Percentiles rank a stretch among this genome's conserved stretches.
Conservation (phyloP, 768 basidiomycete genomes). For the Podaxis pistillaris region DNA sequence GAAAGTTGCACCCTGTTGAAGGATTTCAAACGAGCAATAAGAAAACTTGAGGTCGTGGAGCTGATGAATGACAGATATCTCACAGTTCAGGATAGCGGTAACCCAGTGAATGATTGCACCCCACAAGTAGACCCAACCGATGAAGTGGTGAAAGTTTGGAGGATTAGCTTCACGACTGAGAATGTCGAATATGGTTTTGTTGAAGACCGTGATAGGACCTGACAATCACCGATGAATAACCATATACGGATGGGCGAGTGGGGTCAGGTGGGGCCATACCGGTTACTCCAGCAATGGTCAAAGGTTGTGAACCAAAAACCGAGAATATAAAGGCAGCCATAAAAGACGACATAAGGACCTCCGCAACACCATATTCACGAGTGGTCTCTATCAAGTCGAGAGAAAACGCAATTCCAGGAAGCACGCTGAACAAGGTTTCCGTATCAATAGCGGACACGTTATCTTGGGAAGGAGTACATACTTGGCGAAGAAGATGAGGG, state of each 20-base stretch:
- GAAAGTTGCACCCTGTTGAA: slow-evolving; percentile 69
- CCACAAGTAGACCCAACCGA: slow-evolving; percentile 94
- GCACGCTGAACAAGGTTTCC: slow-evolving; percentile 45
- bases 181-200: slow-evolving; percentile 86
- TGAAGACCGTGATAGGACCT: slow-evolving; percentile 92
- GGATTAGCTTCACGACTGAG: slow-evolving; percentile 52
- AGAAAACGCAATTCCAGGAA: slow-evolving; percentile 91
- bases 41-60: neutral
- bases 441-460: neutral
- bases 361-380: slow-evolving; percentile 83
- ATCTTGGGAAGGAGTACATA: slow-evolving; percentile 29
- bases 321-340: slow-evolving; percentile 92
- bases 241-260: neutral
- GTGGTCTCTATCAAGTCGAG: slow-evolving; percentile 91
- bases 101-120: slow-evolving; percentile 84
- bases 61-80: slow-evolving; percentile 17
- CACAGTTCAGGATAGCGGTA: slow-evolving; percentile 77
- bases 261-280: slow-evolving; percentile 36
- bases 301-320: slow-evolving; percentile 84
- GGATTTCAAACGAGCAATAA: neutral
- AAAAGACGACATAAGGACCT: slow-evolving; percentile 80
- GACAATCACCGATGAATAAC: slow-evolving; percentile 1
- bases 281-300: slow-evolving; percentile 91
- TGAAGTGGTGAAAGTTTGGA: slow-evolving; percentile 79
- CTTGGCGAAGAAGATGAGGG: slow-evolving; percentile 86